Evolutionary conservation across 805 yeast species (phyloP), one percentile per base, ranked within the genome.

Genomic region (Saturnispora serradocipensis): DNA sequence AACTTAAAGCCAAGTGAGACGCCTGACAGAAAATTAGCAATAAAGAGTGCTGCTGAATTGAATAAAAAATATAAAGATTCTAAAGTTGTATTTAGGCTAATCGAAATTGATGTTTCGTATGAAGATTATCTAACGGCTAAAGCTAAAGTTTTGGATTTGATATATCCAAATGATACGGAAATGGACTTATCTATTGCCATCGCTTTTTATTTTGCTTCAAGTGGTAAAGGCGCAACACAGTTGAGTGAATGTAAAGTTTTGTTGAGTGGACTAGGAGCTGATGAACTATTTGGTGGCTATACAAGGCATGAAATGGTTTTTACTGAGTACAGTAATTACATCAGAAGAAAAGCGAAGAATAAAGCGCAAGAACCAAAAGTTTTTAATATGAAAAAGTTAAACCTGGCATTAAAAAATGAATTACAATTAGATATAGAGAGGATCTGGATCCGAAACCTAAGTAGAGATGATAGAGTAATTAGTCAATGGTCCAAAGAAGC

Each of bases 181-280:
- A 93, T 93, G 98, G 99, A 93, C 65, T 68, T 89, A 22, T 86
- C 96, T 1, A 93, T 93, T 48, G 97, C 97, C 1, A 80, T 91
- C 54, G 99, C 99, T 0, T 93, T 93, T 61, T 89, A 83, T 63
- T 93, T 89, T 69, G 97, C 98, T 0, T 77, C 96, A 2, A 72
- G 78, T 54, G 86, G 86, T 8, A 47, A 55, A 8, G 81, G 84
- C 0, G 58, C 52, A 20, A 39, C 45, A 25, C 46, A 20, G 3
- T 20, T 48, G 8, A 77, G 89, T 18, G 63, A 67, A 8, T 77
- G 88, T 8, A 77, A 80, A 57, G 96, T 93, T 0, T 65, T 93
- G 8, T 71, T 93, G 35, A 87, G 96, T 50, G 99, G 99, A 0
- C 72, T 93, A 11, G 99, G 99, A 1, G 99, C 99, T 0, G 99